Evolutionary conservation across 1,284 basidiomycete species (phyloP), one percentile per base, ranked within the genome.

Genomic region (Tilletia indica): DNA sequence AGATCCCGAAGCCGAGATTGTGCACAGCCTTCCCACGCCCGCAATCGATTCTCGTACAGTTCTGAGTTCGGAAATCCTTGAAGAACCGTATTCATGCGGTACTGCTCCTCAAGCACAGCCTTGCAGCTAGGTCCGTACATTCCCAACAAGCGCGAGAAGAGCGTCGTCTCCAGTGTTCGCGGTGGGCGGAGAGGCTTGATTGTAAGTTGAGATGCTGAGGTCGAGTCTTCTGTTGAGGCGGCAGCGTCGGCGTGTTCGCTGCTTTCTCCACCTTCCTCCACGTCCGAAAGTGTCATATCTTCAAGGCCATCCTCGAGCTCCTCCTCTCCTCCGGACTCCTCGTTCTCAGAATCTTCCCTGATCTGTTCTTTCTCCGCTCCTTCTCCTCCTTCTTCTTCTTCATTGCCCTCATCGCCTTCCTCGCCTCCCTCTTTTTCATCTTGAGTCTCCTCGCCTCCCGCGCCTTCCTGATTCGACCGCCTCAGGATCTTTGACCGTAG

Each of bases 121-220:
- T 97, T 97, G 84, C 96, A 91, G 1, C 87, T 87, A 0, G 88
- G 85, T 0, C 95, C 94, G 77, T 94, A 95, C 87, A 96, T 91
- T 67, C 87, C 88, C 82, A 98, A 92, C 2, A 97, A 86, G 5
- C 96, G 89, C 74, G 95, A 93, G 80, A 99, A 99, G 36, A 98
- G 87, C 0, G 96, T 98, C 0, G 89, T 91, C 82, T 95, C 92
- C 21, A 99, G 86, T 0, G 93, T 90, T 16, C 87, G 87, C 1
- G 93, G 91, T 2, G 91, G 90, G 19, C 86, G 85, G 5, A 93
- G 85, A 4, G 61, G 71, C 0, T 68, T 70, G 3, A 68, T 47
- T 3, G 66, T 38, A 0, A 31, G 14, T 16, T 51, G 48, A n/a
- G 61, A n/a, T 11, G 36, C 5, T 16, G 36, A 16, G 16, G 4